A percentile compares a stretch with the other conserved stretches of the same genome.
Evolutionary conservation across 2,329 filamentous ascomycete genomes (phyloP).

Genomic region (Pseudopyrenochaeta lycopersici): DNA sequence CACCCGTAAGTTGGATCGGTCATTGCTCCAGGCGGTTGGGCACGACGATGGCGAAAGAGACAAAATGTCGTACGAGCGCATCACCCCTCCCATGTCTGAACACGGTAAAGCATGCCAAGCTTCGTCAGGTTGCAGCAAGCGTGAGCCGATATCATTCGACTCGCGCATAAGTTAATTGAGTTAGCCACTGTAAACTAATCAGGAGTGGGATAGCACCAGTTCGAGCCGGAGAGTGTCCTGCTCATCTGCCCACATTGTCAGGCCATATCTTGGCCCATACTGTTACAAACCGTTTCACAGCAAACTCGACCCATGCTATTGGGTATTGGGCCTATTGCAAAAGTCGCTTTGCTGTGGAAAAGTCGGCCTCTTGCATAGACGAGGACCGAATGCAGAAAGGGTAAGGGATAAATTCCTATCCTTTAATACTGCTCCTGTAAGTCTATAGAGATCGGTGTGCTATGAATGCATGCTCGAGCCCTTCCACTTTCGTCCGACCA

Average conservation of each 20-base stretch:
- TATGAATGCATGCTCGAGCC: not conserved
- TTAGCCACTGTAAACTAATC: not conserved
- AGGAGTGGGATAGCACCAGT: not conserved
- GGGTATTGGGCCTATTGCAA: slow-evolving; percentile 1
- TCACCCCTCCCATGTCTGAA: slow-evolving; percentile 10
- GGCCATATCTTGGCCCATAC: slow-evolving; percentile 3
- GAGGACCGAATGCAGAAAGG: not conserved
- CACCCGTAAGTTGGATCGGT: not conserved
- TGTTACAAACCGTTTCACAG: slow-evolving; percentile 7
- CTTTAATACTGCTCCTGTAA: slow-evolving; percentile 2
- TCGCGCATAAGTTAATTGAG: not conserved
- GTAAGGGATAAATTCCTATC: not conserved
- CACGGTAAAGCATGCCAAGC: slow-evolving; percentile 8
- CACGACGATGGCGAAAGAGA: not conserved
- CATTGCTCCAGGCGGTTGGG: not conserved
- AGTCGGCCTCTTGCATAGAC: not conserved
- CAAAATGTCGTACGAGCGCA: slow-evolving; percentile 17
- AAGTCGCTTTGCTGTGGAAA: not conserved
- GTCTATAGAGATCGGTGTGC: not conserved
- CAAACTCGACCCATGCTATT: not conserved
- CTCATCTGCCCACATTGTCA: slow-evolving; percentile 17
- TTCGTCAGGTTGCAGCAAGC: slow-evolving; percentile 2
- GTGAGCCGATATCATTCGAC: slow-evolving; percentile 17
- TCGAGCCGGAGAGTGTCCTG: not conserved
- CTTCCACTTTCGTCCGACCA: not conserved